Conservation (phyloP, 441 rosid species). For the Gossypium trilobum region DNA sequence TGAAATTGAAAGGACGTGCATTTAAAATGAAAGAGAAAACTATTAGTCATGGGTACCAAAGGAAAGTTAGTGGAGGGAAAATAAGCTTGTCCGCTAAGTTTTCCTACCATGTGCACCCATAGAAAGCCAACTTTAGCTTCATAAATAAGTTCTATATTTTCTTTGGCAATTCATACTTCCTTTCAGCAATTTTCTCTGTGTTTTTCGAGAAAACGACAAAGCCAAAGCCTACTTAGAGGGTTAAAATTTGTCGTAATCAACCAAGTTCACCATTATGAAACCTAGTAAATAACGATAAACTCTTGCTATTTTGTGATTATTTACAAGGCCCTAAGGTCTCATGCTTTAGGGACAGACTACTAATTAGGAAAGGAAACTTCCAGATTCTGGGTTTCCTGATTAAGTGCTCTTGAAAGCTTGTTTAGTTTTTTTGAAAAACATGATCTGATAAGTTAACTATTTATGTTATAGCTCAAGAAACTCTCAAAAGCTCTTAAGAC, state of each 20-base stretch:
- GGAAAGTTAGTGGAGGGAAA: background rate
- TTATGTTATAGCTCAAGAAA: background rate
- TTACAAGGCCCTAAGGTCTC: background rate
- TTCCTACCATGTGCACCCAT: background rate
- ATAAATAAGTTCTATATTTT: background rate
- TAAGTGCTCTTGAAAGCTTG: background rate
- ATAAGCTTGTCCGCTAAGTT: background rate
- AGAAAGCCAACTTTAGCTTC: background rate
- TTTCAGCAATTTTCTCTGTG: no score
- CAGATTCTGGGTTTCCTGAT: background rate
- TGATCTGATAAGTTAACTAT: background rate
- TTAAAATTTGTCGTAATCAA: background rate
- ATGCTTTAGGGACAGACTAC: background rate
- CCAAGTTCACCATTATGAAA: background rate
- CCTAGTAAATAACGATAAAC: background rate
- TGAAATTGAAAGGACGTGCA: background rate
- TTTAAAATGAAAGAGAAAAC: background rate
- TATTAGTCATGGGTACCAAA: background rate
- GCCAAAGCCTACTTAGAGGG: background rate
- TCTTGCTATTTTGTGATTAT: background rate
- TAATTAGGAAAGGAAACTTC: background rate
- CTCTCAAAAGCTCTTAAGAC: background rate
- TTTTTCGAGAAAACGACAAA: background rate
- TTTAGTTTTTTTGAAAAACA: background rate
- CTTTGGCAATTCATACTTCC: background rate